phyloP scores from a whole-genome alignment of 1,284 basidiomycete species.

The Austroboletus novae-zelandiae region DNA sequence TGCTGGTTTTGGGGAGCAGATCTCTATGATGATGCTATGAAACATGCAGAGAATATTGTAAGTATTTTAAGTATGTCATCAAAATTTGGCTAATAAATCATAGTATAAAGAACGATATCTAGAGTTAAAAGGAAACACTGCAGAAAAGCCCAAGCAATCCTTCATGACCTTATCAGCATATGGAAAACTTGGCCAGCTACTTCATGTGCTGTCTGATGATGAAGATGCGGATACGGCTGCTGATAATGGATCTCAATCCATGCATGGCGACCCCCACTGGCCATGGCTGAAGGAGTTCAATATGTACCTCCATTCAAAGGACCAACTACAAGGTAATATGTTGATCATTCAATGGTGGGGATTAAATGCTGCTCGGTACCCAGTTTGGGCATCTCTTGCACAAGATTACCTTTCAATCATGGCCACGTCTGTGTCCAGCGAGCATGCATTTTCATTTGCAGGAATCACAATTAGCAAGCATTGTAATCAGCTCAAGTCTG shows the following conservation, averaged over 20 bases:
- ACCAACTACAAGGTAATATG: slow-evolving; percentile 16
- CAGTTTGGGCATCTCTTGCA: background rate
- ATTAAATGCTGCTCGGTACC: background rate
- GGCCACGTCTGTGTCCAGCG: slow-evolving; percentile 4
- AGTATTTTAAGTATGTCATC: background rate
- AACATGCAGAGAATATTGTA: background rate
- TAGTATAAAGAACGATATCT: background rate
- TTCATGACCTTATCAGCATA: background rate
- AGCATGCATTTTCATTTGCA: slow-evolving; percentile 1
- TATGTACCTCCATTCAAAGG: slow-evolving; percentile 23
- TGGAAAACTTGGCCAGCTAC: background rate
- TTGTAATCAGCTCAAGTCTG: background rate
- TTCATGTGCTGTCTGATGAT: background rate
- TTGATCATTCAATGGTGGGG: slow-evolving; percentile 33
- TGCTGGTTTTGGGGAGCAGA: background rate
- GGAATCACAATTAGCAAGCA: slow-evolving; percentile 5
- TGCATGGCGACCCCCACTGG: background rate
- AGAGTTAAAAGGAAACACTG: background rate
- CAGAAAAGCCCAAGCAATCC: background rate
- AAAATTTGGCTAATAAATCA: background rate
- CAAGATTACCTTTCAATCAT: slow-evolving; percentile 2
- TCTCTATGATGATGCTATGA: background rate
- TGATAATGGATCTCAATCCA: background rate
- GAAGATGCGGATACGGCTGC: background rate
- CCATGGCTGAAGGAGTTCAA: slow-evolving; percentile 30